phyloP scores from a whole-genome alignment of 495 filamentous ascomycete genomes.

The Tuber aestivum region DNA sequence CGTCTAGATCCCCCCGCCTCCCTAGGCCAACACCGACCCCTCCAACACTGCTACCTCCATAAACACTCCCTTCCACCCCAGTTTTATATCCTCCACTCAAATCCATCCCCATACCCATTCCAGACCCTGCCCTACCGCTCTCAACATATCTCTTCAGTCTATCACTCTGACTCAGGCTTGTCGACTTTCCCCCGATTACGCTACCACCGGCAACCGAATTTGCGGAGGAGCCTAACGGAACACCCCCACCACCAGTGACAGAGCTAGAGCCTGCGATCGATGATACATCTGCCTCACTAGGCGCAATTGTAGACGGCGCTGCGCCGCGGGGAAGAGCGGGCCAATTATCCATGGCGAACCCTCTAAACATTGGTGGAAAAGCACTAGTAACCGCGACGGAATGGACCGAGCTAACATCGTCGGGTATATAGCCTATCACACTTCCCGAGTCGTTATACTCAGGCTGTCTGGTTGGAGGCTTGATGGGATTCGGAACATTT shows the following conservation, averaged over 20 bases:
- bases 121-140: constrained; percentile 52
- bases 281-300: constrained; percentile 31
- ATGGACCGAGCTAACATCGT: constrained; percentile 94
- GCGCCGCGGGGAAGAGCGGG: constrained; percentile 66
- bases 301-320: constrained; percentile 46
- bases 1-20: constrained; percentile 54
- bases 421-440: constrained; percentile 87
- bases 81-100: constrained; percentile 50
- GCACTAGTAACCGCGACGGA: constrained; percentile 76
- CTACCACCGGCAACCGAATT: constrained; percentile 28
- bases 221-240: constrained; percentile 34
- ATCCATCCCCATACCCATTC: constrained; percentile 42
- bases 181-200: constrained; percentile 52
- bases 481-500: constrained; percentile 48
- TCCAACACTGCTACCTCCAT: constrained; percentile 61
- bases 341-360: constrained; percentile 82
- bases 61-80: constrained; percentile 57
- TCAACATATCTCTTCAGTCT: constrained; percentile 84
- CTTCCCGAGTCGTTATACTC: constrained; percentile 83
- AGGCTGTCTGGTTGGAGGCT: constrained; percentile 47
- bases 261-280: constrained; percentile 66
- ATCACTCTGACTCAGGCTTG: constrained; percentile 78
- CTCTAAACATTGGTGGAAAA: constrained; percentile 92
- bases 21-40: constrained; percentile 47
- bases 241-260: constrained; percentile 71